Conservation (phyloP, 2,329 filamentous ascomycete genomes). For the Venturia effusa region DNA sequence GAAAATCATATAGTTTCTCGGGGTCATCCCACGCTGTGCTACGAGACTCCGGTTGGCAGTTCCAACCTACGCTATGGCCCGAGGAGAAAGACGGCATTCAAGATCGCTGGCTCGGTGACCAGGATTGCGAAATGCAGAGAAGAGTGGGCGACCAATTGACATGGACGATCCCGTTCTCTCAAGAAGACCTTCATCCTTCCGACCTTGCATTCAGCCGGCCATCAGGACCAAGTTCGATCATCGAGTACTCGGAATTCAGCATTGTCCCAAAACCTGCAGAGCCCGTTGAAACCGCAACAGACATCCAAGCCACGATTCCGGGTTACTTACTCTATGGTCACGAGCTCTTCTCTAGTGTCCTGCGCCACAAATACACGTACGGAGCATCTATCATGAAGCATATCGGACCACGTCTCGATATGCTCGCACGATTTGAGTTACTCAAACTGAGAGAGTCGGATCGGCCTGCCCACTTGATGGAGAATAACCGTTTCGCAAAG, state of each 20-base stretch:
- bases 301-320: background rate
- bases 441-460: background rate
- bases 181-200: too few species aligned
- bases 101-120: background rate
- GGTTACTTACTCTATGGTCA: background rate
- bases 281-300: too few species aligned
- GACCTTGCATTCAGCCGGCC: background rate
- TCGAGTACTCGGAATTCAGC: background rate
- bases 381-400: background rate
- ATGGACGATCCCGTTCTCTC: background rate
- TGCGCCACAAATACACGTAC: background rate
- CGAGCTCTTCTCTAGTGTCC: background rate
- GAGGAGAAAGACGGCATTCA: background rate
- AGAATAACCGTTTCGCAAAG: background rate
- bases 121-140: background rate
- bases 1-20: too few species aligned
- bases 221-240: background rate
- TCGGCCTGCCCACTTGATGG: background rate
- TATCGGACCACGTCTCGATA: background rate
- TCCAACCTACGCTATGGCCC: too few species aligned
- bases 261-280: too few species aligned
- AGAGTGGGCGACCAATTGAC: background rate
- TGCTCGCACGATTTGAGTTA: background rate
- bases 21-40: too few species aligned
- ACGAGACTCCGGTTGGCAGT: too few species aligned